phyloP scores from a whole-genome alignment of 2,329 filamentous ascomycete species.

The Paecilomyces niveus region DNA sequence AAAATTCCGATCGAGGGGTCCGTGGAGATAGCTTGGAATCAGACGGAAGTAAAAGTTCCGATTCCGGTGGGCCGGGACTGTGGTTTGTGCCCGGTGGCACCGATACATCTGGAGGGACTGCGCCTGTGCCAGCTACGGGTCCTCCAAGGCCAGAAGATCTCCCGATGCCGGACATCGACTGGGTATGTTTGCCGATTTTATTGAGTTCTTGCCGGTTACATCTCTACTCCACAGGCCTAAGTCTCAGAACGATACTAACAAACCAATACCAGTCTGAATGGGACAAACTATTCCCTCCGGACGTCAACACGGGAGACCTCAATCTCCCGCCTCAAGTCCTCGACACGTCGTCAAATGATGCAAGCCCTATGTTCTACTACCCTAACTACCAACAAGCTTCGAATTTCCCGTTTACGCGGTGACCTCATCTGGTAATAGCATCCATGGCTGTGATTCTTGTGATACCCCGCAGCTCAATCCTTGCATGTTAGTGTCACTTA shows the following conservation, averaged over 20 bases:
- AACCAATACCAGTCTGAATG: constrained; percentile 21
- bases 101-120: constrained; percentile 8
- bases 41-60: constrained; percentile 6
- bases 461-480: not conserved
- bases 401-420: not conserved
- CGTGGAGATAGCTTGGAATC: constrained; percentile 8
- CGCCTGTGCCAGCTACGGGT: constrained; percentile 6
- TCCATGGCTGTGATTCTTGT: not conserved
- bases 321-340: constrained; percentile 34
- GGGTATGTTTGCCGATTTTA: constrained; percentile 45
- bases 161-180: constrained; percentile 53
- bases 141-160: constrained; percentile 16
- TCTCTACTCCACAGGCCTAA: too few relatives aligned
- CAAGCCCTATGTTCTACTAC: constrained; percentile 30
- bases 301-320: constrained; percentile 48
- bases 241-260: not conserved
- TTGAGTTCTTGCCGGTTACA: not conserved
- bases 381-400: constrained; percentile 27
- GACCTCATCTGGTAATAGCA: not conserved
- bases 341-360: constrained; percentile 11
- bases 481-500: too few relatives aligned
- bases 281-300: constrained; percentile 28
- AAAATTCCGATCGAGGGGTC: not conserved
- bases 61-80: constrained; percentile 7
- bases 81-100: constrained; percentile 11